Evolutionary conservation across 129 eudicot species (phyloP), one percentile per base, ranked within the genome.

Genomic region (Scalesia atractyloides): DNA sequence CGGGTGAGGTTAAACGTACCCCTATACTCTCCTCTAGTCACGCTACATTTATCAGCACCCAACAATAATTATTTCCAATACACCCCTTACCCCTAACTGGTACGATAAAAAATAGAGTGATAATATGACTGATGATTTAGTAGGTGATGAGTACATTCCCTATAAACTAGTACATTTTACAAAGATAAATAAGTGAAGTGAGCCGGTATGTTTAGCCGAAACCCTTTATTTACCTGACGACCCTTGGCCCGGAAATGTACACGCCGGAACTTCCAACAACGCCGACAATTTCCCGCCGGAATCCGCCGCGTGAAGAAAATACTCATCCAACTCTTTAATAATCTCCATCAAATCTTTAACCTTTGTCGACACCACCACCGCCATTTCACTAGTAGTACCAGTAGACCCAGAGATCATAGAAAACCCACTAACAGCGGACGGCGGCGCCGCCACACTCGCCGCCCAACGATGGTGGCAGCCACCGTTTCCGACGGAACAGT

Each of bases 251-350:
- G 86, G 70, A 61, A 87, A 87, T 34, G 61, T 63, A 66, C 82
- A 78, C 64, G 72, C 65, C 47, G 95, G 95, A 65, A 90, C 86
- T 67, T 93, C 98, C 84, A 93, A 80, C 44, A 90, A 73, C 59
- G 70, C 69, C 5, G 97, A 87, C 49, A 90, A 78, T 18, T 81
- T 84, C 14, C 79, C 86, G 15, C 90, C 97, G 66, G 98, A 87
- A 76, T 84, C 88, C 20, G 96, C 98, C 52, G 98, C 97, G 62
- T 74, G 84, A 44, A 89, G 79, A 64, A 89, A 93, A 61, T 89
- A 93, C 63, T 90, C 96, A 77, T 93, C 97, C 50, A 93, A 78
- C 74, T 93, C 98, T 53, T 75, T 86, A 9, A 93, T 84, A 43
- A 90, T 93, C 84, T 93, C 98, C 56, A 76, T 79, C 48, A 93